Conservation (phyloP, 148 eudicot genomes). For the Diospyros kaki region DNA sequence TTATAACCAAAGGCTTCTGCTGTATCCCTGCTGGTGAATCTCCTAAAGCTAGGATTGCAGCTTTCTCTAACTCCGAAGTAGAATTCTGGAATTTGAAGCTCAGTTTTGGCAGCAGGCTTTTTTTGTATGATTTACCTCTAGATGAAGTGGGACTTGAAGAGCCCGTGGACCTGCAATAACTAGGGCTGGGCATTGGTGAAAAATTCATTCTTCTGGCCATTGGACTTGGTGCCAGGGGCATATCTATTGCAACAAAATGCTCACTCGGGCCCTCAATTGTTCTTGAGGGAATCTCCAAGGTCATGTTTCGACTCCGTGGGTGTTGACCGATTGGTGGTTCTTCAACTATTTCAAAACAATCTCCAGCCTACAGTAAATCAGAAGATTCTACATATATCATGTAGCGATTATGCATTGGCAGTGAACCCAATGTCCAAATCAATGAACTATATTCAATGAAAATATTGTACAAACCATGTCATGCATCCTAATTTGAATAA, state of each 20-base stretch:
- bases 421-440: neutral
- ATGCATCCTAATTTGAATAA: neutral
- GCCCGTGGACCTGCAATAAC: constrained; percentile 24
- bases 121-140: constrained; percentile 52
- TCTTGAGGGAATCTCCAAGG: constrained; percentile 48
- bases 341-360: constrained; percentile 66
- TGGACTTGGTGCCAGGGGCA: constrained; percentile 48
- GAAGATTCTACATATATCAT: neutral
- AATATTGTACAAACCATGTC: neutral
- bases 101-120: constrained; percentile 71
- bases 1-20: constrained; percentile 35
- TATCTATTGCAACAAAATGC: constrained; percentile 52
- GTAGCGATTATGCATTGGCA: neutral
- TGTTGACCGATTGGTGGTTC: constrained; percentile 32
- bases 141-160: constrained; percentile 43
- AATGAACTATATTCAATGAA: neutral
- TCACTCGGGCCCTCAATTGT: constrained; percentile 32
- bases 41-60: constrained; percentile 57
- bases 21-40: constrained; percentile 43
- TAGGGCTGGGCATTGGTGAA: constrained; percentile 70
- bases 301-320: constrained; percentile 29
- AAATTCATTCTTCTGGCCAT: constrained; percentile 72
- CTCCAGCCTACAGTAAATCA: constrained; percentile 39
- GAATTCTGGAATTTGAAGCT: constrained; percentile 69
- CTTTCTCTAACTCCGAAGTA: constrained; percentile 64